A percentile compares a stretch with the other conserved stretches of the same genome.
Evolutionary conservation across 768 basidiomycete species (phyloP).

Genomic region (Pleurotus sapidus): DNA sequence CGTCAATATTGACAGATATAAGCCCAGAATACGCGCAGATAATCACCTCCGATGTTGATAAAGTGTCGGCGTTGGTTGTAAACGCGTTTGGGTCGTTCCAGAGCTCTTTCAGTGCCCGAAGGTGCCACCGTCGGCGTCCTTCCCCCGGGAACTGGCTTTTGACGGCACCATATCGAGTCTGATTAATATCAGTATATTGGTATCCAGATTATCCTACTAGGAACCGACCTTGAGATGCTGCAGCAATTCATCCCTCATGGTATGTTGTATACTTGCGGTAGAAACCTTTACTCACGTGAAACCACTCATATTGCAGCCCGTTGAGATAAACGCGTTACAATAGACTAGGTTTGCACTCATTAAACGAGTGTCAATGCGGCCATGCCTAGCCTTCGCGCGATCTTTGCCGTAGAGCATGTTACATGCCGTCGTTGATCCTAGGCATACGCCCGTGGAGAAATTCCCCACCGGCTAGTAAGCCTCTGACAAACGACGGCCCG

Average conservation of each 20-base stretch:
- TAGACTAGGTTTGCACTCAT: no score
- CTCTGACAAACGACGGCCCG: not conserved
- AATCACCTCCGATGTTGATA: not conserved
- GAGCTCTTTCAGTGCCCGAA: conserved; percentile 9
- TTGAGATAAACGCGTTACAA: no score
- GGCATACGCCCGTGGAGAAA: not conserved
- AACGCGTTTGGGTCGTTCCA: conserved; percentile 7
- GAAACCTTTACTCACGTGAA: no score
- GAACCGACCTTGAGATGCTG: not conserved
- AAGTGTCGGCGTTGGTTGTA: not conserved
- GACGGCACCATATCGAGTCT: conserved; percentile 7
- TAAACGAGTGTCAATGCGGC: no score
- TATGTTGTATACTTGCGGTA: not conserved
- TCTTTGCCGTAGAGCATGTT: no score
- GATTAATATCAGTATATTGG: not conserved
- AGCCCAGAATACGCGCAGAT: not conserved
- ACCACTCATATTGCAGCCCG: no score
- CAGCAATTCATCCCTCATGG: conserved; percentile 3
- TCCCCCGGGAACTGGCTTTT: conserved; percentile 7
- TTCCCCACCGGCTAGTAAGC: no score
- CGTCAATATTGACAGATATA: not conserved
- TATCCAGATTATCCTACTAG: not conserved
- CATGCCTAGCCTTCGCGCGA: no score
- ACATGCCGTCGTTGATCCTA: not conserved
- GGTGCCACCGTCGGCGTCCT: conserved; percentile 10